Percentiles rank a stretch among this genome's conserved stretches.
Conservation (phyloP, 106 monocot genomes). For the Platanthera guangdongensis region DNA sequence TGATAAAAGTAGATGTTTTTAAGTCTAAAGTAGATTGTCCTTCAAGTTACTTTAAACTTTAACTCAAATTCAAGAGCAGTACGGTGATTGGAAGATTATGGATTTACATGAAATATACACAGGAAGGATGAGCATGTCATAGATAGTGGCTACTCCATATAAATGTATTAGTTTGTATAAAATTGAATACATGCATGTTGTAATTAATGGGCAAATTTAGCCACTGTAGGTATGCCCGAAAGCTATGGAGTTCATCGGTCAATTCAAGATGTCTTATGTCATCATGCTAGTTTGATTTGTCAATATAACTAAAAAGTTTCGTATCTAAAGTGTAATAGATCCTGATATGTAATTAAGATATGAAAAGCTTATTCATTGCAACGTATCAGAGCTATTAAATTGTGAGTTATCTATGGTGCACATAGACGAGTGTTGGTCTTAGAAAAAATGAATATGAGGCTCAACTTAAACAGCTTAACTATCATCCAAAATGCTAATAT, state of each 20-base stretch:
- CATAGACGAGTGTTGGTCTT: too few relatives aligned
- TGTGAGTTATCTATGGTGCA: too few relatives aligned
- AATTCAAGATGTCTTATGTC: too few relatives aligned
- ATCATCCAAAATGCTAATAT: background rate
- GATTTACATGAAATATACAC: background rate
- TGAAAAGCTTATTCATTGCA: too few relatives aligned
- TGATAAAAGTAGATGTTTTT: background rate
- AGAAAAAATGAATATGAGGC: background rate
- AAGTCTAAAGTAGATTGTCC: background rate
- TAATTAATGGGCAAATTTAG: background rate
- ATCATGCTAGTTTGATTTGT: too few relatives aligned
- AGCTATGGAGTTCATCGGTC: background rate
- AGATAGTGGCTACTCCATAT: background rate
- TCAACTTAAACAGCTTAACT: background rate
- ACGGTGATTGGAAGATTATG: background rate
- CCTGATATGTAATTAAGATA: too few relatives aligned
- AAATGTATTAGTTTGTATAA: background rate
- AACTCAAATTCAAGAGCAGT: background rate
- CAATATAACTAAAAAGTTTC: too few relatives aligned
- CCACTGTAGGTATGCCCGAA: background rate
- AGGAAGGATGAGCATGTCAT: background rate
- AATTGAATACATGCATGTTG: background rate
- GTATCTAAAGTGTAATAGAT: too few relatives aligned
- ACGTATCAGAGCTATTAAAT: too few relatives aligned
- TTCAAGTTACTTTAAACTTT: background rate